Base-by-base conservation (phyloP, 306 rosid species). In the Citrullus colocynthis region DNA sequence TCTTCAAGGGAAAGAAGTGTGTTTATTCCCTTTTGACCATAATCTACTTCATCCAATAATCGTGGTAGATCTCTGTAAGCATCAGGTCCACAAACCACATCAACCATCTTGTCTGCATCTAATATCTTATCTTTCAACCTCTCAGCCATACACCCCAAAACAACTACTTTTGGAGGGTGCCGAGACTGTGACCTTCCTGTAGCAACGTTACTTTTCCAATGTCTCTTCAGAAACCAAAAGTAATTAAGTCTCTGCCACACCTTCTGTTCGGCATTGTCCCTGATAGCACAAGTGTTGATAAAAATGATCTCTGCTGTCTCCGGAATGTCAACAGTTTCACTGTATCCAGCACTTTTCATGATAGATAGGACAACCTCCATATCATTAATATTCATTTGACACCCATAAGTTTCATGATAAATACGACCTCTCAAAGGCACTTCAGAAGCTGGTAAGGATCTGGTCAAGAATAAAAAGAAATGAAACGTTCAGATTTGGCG, bases 241-340 rank as follows among this genome's bases (percentile, higher is more conserved):
- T 96, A 96, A 81, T 96, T 92, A 83, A 96, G 99, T 86, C 98
- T 88, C 82, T 96, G 98, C 99, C 99, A 92, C 60, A 95, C 99
- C 84, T 91, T 92, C 86, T 90, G 97, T 56, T 95, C 99, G 0
- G 99, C 99, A 81, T 96, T 96, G 63, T 96, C 99, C 87, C 99
- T 91, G 65, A 96, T 96, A 36, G 99, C 98, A 80, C 99, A 96
- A 7, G 99, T 96, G 78, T 95, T 95, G 80, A 95, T 95, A 57
- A 95, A 95, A 89, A 96, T 91, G 30, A 92, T 82, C 81, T 96
- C 99, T 4, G 99, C 98, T 61, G 81, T 91, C 90, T 96, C 99
- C 6, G 98, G 98, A 81, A 65, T 87, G 80, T 88, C 86, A 75
- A 87, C 99, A 21, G 78, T 45, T 87, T 96, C 97, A 17, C 83